A percentile compares a stretch with the other conserved stretches of the same genome.
phyloP scores from a whole-genome alignment of 805 yeast genomes.

The Starmerella bombicola region DNA sequence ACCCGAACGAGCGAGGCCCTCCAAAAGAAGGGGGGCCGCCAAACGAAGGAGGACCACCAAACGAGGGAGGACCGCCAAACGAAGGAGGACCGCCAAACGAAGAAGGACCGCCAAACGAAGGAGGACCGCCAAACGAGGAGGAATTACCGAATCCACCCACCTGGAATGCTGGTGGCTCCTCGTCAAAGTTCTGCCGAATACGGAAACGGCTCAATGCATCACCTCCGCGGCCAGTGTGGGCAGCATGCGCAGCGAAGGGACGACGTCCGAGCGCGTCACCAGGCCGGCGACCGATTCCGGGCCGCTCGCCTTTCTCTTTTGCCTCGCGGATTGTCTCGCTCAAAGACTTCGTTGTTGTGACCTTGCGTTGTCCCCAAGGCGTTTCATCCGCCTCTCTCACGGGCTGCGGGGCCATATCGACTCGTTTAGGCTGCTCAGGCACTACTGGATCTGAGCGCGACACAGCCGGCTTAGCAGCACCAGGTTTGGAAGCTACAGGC shows the following conservation, averaged over 20 bases:
- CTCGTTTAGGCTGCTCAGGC: not conserved
- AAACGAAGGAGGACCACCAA: too few species aligned
- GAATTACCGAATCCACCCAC: not conserved
- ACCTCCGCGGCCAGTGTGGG: conserved; percentile 3
- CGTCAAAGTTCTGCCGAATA: conserved; percentile 9
- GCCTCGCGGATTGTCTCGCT: conserved; percentile 15
- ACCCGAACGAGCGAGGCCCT: too few species aligned
- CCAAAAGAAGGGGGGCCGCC: too few species aligned
- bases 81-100: too few species aligned
- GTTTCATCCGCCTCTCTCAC: not conserved
- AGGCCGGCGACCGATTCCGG: too few species aligned
- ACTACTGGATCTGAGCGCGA: conserved; percentile 1
- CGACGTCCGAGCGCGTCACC: too few species aligned
- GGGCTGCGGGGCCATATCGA: not conserved
- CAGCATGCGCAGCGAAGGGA: too few species aligned
- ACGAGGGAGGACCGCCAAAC: too few species aligned
- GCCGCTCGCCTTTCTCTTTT: conserved; percentile 9
- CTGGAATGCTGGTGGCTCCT: conserved; percentile 3
- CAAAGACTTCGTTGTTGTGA: conserved; percentile 9
- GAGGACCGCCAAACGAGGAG: too few species aligned
- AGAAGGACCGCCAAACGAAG: too few species aligned
- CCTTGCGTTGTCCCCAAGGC: conserved; percentile 11
- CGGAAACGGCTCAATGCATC: conserved; percentile 21
- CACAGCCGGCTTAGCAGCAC: conserved; percentile 4
- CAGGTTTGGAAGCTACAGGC: conserved; percentile 4